These are phyloP conservation scores for Zygosaccharomyces pseudobailii DNA, from an alignment of 1,139 yeast species.

Conservation along the genomic window DNA sequence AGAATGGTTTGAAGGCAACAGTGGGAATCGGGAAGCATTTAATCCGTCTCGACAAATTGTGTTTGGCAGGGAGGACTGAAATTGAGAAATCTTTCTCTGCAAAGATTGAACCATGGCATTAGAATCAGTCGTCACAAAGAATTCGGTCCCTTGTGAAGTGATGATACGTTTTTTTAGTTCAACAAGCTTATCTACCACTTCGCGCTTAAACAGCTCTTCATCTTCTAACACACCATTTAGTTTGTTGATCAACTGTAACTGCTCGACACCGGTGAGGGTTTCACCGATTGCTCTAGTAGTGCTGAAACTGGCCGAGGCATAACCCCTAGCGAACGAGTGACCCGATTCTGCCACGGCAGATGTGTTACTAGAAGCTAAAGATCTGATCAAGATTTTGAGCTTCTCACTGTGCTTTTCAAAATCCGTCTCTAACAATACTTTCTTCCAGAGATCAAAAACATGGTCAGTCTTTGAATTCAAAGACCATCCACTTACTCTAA, in stretches of 20 bases:
- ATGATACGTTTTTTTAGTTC: slow-evolving; percentile 49
- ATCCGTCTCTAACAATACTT: slow-evolving; percentile 64
- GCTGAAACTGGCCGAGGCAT: slow-evolving; percentile 61
- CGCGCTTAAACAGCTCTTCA: slow-evolving; percentile 45
- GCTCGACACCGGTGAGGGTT: slow-evolving; percentile 64
- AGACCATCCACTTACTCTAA: slow-evolving; percentile 65
- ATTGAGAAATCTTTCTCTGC: slow-evolving; percentile 32
- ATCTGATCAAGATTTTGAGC: slow-evolving; percentile 65
- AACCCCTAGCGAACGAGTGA: slow-evolving; percentile 73
- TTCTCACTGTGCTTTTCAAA: slow-evolving; percentile 64
- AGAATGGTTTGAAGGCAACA: slow-evolving; percentile 25
- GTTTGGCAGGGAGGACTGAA: slow-evolving; percentile 26
- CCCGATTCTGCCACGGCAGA: slow-evolving; percentile 83
- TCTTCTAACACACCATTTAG: slow-evolving; percentile 55
- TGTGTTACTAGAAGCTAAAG: slow-evolving; percentile 72
- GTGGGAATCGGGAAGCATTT: slow-evolving; percentile 7
- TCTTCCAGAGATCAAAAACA: slow-evolving; percentile 62
- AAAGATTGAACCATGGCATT: slow-evolving; percentile 25
- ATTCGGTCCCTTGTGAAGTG: slow-evolving; percentile 41
- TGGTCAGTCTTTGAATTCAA: slow-evolving; percentile 59
- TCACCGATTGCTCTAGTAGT: slow-evolving; percentile 60
- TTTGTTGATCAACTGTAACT: slow-evolving; percentile 63
- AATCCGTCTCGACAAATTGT: slow-evolving; percentile 6
- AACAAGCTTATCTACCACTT: slow-evolving; percentile 60
- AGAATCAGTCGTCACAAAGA: slow-evolving; percentile 58